These are phyloP conservation scores for Cymodocea nodosa DNA, from an alignment of 116 monocot species.

Conservation along the genomic window DNA sequence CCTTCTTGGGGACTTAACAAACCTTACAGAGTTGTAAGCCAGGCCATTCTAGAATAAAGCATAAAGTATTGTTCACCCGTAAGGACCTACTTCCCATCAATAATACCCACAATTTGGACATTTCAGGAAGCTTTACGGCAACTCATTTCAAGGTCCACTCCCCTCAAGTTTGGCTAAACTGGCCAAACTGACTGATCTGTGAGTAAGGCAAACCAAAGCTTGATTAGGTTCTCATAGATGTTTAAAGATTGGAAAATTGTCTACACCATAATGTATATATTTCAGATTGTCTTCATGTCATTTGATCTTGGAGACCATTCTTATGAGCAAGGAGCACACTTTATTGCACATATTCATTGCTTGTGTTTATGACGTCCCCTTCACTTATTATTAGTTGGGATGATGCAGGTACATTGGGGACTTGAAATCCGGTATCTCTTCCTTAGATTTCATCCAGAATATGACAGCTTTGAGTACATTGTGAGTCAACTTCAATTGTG, in stretches of 20 bases:
- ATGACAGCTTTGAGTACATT: conserved; percentile 51
- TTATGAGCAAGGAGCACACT: no score
- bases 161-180: conserved; percentile 51
- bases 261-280: no score
- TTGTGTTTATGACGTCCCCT: no score
- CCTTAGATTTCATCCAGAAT: conserved; percentile 47
- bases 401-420: conserved; percentile 61
- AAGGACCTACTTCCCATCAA: background rate
- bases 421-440: conserved; percentile 44
- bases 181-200: conserved; percentile 35
- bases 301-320: no score
- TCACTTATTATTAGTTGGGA: background rate
- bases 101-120: background rate
- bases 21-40: background rate
- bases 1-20: background rate
- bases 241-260: no score
- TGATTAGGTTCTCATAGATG: no score
- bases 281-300: no score
- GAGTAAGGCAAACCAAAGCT: conserved; percentile 6
- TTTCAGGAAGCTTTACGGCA: conserved; percentile 65
- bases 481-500: conserved; percentile 16
- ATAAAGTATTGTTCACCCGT: no score
- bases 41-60: no score
- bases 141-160: conserved; percentile 75
- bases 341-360: no score